Evolutionary conservation across 768 basidiomycete genomes (phyloP), one percentile per base, ranked within the genome.

Genomic region (Saitozyma sp.): DNA sequence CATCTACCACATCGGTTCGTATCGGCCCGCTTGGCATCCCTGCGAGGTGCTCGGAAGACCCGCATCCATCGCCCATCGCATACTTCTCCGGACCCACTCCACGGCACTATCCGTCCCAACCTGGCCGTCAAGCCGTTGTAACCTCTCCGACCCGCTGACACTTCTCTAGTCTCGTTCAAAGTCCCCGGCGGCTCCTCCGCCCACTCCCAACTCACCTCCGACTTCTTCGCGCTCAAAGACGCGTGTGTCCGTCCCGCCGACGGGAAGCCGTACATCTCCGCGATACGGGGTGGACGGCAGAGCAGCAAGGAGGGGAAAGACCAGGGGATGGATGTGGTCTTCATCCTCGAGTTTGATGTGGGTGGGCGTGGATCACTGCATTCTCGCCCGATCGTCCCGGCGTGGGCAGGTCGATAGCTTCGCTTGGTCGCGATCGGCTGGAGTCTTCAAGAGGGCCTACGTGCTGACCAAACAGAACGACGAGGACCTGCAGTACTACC

Each of bases 331-430:
- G 55, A 70, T 37, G 65, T 71, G 20, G 63, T 66, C 10, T 75
- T 73, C 56, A 43, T 75, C 39, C 55, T 73, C 63, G 71, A 73
- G 8, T 71, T 72, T 56, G 75, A 74, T 46, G 78, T 79, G 54
- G 40, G 72, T 67, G 9, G 37, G 29, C 29, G 29, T 29, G 29
- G 29, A 29, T 29, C 29, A 29, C 42, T 58, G 58, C 58, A 62
- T 39, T 40, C 10, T 16, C 14, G 10, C 29, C 16, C 40, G 10
- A 55, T 16, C 54, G 10, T 4, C 29, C 3, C 29, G 39, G 14
- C 19, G 40, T 38, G 9, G 10, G 4, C 20, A 2, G 29, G 29
- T 29, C 29, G 29, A 29, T 29, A 29, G 29, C 29, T 29, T 29
- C 1, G 42, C 13, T 11, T 16, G 37, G 19, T 29, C 16, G 49